phyloP scores from a whole-genome alignment of 1,139 yeast species.

The Scheffersomyces parashehatae region DNA sequence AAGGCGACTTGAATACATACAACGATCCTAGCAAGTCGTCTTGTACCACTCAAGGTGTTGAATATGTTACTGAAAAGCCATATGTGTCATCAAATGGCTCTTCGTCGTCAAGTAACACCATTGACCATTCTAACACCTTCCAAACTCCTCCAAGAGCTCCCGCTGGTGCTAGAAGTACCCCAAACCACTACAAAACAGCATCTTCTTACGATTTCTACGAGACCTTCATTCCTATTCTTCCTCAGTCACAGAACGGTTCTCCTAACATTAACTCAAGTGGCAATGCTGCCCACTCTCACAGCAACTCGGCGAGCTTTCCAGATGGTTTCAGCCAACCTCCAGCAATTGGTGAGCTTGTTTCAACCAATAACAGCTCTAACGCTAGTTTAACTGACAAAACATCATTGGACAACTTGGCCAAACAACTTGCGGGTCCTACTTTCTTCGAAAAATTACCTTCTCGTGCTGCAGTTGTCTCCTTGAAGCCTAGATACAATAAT shows the following conservation, averaged over 20 bases:
- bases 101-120: constrained; percentile 11
- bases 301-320: neutral
- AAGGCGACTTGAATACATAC: constrained; percentile 3
- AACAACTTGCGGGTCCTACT: constrained; percentile 37
- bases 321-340: neutral
- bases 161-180: constrained; percentile 3
- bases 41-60: constrained; percentile 9
- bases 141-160: constrained; percentile 3
- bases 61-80: constrained; percentile 9
- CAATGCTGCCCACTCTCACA: neutral
- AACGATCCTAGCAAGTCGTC: constrained; percentile 11
- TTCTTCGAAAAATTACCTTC: constrained; percentile 44
- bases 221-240: constrained; percentile 42
- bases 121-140: constrained; percentile 7
- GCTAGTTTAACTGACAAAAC: constrained; percentile 7
- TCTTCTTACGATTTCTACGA: constrained; percentile 47
- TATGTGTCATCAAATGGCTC: constrained; percentile 10
- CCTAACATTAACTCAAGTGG: neutral
- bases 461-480: constrained; percentile 19
- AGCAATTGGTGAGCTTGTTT: constrained; percentile 2
- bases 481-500: constrained; percentile 3
- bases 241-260: constrained; percentile 7
- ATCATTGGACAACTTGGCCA: constrained; percentile 42
- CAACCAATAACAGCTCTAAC: constrained; percentile 3
- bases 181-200: constrained; percentile 18